Evolutionary conservation across 83 land plant species (phyloP).

Genomic region (Picea abies): DNA sequence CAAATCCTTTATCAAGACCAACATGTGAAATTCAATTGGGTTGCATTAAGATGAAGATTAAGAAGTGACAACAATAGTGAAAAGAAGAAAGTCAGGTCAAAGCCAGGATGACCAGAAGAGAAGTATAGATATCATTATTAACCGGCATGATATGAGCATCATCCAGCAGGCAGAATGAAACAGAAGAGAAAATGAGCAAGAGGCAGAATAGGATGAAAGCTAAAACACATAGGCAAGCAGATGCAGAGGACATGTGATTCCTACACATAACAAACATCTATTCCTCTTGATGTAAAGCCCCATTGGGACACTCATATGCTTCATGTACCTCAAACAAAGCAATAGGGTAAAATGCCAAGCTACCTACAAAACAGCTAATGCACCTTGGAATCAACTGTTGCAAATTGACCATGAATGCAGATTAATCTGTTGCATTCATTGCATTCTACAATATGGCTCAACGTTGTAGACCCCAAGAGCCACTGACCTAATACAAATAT

Average conservation of each 20-base stretch:
- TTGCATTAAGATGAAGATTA: not conserved
- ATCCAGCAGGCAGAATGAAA: not conserved
- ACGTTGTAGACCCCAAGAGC: not conserved
- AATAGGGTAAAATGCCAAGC: not conserved
- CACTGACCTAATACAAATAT: not conserved
- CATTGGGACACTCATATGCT: not conserved
- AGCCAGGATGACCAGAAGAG: too few species aligned
- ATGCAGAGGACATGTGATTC: not conserved
- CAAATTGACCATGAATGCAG: not conserved
- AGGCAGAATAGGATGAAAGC: not conserved
- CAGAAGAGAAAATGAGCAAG: not conserved
- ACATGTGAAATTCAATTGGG: too few species aligned
- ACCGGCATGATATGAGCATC: not conserved
- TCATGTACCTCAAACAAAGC: not conserved
- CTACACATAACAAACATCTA: not conserved
- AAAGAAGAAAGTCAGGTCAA: not conserved
- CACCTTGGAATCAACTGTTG: not conserved
- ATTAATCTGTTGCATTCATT: not conserved
- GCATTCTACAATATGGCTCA: conserved; percentile 1
- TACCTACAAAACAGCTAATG: not conserved
- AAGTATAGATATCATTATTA: not conserved
- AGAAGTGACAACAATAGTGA: not conserved
- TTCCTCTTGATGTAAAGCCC: not conserved
- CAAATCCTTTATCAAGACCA: not conserved
- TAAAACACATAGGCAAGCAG: too few species aligned